A percentile compares a stretch with the other conserved stretches of the same genome.
These are phyloP conservation scores for Lycium barbarum DNA, from an alignment of 257 asterid genomes.

Conservation along the genomic window DNA sequence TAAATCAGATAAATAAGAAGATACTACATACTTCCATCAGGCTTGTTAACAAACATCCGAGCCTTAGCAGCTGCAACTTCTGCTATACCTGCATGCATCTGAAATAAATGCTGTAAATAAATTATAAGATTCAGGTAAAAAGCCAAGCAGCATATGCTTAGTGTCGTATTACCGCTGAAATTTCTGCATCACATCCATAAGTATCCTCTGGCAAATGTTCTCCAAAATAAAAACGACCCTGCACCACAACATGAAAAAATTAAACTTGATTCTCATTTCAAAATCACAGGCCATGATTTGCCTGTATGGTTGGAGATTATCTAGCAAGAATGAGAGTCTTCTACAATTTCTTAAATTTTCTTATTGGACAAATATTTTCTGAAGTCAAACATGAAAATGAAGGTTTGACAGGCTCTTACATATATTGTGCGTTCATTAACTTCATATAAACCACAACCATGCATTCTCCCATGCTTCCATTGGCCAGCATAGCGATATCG, in stretches of 20 bases:
- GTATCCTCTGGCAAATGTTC: constrained; percentile 65
- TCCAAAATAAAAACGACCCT: constrained; percentile 99
- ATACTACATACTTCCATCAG: constrained; percentile 89
- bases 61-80: constrained; percentile 99
- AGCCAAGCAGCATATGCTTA: constrained; percentile 19
- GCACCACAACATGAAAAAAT: constrained; percentile 26
- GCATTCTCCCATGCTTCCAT: constrained; percentile 99
- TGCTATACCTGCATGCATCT: constrained; percentile 97
- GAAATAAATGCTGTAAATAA: constrained; percentile 44
- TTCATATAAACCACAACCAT: constrained; percentile 96
- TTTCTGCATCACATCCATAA: constrained; percentile 81
- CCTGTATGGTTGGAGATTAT: neutral
- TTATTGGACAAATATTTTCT: neutral
- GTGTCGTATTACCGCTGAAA: constrained; percentile 67
- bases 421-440: constrained; percentile 77
- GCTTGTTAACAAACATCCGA: constrained; percentile 93
- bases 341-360: neutral
- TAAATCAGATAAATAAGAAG: constrained; percentile 18
- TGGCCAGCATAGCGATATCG: constrained; percentile 94
- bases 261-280: neutral
- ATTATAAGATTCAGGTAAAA: constrained; percentile 7
- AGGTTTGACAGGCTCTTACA: constrained; percentile 52
- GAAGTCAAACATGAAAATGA: constrained; percentile 2
- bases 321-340: neutral
- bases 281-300: neutral